Conservation (phyloP, 345 rosid genomes). For the Bruguiera sexangula region DNA sequence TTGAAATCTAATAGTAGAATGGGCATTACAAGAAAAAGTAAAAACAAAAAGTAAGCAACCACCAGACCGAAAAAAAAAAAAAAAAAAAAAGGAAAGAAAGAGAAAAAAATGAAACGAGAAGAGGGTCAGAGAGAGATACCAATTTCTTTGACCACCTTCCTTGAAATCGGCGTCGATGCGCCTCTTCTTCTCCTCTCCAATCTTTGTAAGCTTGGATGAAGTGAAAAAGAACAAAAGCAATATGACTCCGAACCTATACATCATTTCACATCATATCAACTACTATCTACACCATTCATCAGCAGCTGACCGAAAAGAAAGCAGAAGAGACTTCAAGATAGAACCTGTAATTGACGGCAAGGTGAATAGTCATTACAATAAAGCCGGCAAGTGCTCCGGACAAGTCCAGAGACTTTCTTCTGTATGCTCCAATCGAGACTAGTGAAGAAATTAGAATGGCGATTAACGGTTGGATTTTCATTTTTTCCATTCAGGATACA, state of each 20-base stretch:
- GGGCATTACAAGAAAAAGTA: too few species aligned
- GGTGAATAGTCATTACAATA: slow-evolving; percentile 65
- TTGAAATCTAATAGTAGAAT: too few species aligned
- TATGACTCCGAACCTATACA: slow-evolving; percentile 72
- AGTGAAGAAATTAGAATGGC: slow-evolving; percentile 49
- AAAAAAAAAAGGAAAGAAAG: background rate
- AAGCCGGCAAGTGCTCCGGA: slow-evolving; percentile 84
- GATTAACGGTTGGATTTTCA: slow-evolving; percentile 38
- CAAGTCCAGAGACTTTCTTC: slow-evolving; percentile 68
- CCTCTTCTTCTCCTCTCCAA: slow-evolving; percentile 84
- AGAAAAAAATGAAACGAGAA: too few species aligned
- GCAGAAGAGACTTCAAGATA: background rate
- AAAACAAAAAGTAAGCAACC: too few species aligned
- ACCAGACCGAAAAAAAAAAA: too few species aligned
- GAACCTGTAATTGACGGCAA: slow-evolving; percentile 70
- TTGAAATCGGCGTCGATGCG: slow-evolving; percentile 73
- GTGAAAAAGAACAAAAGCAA: slow-evolving; percentile 72
- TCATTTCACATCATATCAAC: background rate
- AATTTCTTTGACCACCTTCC: slow-evolving; percentile 93
- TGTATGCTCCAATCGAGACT: slow-evolving; percentile 63
- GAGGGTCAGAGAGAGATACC: slow-evolving; percentile 36
- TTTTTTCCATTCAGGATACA: slow-evolving; percentile 34
- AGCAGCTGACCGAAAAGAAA: background rate
- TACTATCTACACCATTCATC: background rate
- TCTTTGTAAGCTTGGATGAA: slow-evolving; percentile 87